These are phyloP conservation scores for Dissophora ornata DNA, from an alignment of 192 early-diverging fungal genomes.

Conservation along the genomic window DNA sequence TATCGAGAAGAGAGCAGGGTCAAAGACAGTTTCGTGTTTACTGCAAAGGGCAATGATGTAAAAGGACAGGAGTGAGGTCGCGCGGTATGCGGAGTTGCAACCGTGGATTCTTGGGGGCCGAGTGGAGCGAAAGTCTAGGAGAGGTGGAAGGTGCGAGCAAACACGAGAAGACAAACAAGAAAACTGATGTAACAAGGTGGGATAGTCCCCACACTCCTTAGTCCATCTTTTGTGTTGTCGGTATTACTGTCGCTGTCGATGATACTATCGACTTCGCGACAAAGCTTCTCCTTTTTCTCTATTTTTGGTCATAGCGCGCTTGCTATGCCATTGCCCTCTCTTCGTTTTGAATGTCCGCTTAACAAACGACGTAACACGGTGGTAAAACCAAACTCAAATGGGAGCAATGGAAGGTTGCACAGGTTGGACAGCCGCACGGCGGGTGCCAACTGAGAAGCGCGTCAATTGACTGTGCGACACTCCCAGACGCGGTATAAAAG, in stretches of 20 bases:
- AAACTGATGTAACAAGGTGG: no score
- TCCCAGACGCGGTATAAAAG: no score
- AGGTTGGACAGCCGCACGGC: no score
- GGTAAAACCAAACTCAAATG: no score
- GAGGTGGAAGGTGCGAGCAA: not conserved
- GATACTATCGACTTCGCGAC: no score
- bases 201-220: no score
- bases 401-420: no score
- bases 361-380: not conserved
- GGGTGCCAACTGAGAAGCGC: no score
- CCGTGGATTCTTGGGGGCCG: not conserved
- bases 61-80: not conserved
- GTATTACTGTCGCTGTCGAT: no score
- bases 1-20: not conserved
- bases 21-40: no score
- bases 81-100: constrained; percentile 9
- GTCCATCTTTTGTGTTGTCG: no score
- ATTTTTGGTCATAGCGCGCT: not conserved
- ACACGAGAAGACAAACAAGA: not conserved
- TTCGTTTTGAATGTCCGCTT: not conserved
- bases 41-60: not conserved
- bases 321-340: not conserved
- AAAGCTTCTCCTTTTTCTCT: not conserved
- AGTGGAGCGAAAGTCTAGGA: constrained; percentile 15
- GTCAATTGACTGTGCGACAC: constrained; percentile 3